Evolutionary conservation across 1,139 yeast genomes (phyloP).

Genomic region (Suhomyces taliae): DNA sequence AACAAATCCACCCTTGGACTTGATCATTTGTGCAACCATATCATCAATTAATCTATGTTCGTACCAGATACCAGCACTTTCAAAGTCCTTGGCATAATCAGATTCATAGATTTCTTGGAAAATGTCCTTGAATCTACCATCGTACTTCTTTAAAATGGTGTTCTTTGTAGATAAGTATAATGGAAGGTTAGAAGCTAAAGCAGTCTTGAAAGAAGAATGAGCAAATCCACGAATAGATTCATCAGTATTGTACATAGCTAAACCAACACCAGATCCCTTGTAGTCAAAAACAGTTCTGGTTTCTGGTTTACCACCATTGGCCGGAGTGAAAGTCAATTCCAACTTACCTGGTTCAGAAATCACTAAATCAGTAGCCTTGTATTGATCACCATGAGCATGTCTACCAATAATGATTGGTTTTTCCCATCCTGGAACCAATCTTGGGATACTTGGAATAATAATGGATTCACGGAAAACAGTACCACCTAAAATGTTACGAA

Average conservation of each 20-base stretch:
- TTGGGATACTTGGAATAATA: conserved; percentile 84
- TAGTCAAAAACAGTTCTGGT: conserved; percentile 69
- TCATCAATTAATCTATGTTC: conserved; percentile 96
- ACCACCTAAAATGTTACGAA: conserved; percentile 91
- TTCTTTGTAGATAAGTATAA: conserved; percentile 88
- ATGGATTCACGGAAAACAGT: conserved; percentile 97
- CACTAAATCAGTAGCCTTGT: conserved; percentile 85
- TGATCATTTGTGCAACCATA: conserved; percentile 98
- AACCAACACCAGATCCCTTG: conserved; percentile 78
- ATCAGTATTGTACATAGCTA: conserved; percentile 95
- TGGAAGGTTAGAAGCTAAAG: conserved; percentile 73
- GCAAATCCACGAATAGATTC: conserved; percentile 90
- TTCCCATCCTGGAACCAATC: conserved; percentile 91
- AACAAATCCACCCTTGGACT: conserved; percentile 91
- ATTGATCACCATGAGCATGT: conserved; percentile 97
- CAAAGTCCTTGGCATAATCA: conserved; percentile 70
- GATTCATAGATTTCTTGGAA: conserved; percentile 78
- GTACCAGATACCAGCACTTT: conserved; percentile 80
- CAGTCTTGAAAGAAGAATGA: conserved; percentile 86
- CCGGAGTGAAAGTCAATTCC: conserved; percentile 76
- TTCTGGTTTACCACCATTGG: conserved; percentile 58
- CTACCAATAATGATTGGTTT: conserved; percentile 94
- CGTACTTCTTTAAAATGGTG: conserved; percentile 90
- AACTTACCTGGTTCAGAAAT: conserved; percentile 78
- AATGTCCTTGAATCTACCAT: conserved; percentile 92